Conservation (phyloP, 768 basidiomycete species). For the Mycena belliarum region DNA sequence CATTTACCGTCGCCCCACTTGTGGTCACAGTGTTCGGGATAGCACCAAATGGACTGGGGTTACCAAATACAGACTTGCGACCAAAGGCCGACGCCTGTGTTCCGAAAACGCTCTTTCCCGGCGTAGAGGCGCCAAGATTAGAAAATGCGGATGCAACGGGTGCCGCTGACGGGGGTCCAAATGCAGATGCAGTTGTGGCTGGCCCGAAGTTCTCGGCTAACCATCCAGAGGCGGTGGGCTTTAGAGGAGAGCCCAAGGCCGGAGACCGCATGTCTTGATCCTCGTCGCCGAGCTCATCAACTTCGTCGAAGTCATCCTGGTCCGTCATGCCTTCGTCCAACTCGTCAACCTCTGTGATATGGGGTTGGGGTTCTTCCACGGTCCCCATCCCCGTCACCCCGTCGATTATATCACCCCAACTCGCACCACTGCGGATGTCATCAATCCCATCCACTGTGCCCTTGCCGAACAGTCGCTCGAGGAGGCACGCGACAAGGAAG, state of each 20-base stretch:
- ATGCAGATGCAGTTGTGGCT: slow-evolving; percentile 12
- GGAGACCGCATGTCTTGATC: slow-evolving; percentile 16
- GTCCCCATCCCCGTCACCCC: slow-evolving; percentile 41
- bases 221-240: slow-evolving; percentile 13
- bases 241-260: not conserved
- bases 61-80: slow-evolving; percentile 25
- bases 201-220: slow-evolving; percentile 11
- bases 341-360: slow-evolving; percentile 27
- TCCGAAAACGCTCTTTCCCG: slow-evolving; percentile 37
- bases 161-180: slow-evolving; percentile 23
- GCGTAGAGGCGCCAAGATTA: slow-evolving; percentile 32
- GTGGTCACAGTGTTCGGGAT: not conserved
- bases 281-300: not conserved
- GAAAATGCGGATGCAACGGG: slow-evolving; percentile 40
- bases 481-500: slow-evolving; percentile 85
- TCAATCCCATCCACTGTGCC: slow-evolving; percentile 80
- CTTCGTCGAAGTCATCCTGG: slow-evolving; percentile 6
- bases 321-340: slow-evolving; percentile 13
- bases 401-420: slow-evolving; percentile 68
- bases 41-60: slow-evolving; percentile 3
- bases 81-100: slow-evolving; percentile 38
- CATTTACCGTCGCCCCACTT: not conserved
- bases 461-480: slow-evolving; percentile 83
- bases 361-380: slow-evolving; percentile 27
- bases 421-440: slow-evolving; percentile 55